Evolutionary conservation across 2,329 filamentous ascomycete genomes (phyloP).

Genomic region (Davidsoniella virescens): DNA sequence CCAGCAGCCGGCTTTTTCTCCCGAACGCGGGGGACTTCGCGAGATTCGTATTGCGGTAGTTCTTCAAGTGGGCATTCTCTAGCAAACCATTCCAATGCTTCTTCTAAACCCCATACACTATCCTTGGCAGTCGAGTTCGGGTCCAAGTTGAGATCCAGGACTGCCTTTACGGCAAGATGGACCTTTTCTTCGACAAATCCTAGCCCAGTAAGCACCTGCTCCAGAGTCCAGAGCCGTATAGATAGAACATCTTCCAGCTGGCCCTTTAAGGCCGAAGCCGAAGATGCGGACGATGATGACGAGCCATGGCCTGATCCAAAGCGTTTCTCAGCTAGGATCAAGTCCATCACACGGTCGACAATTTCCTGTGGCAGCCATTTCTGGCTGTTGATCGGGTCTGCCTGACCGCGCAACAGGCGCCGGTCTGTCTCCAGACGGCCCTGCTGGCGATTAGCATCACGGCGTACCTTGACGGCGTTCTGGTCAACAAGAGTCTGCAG

Average conservation of each 20-base stretch:
- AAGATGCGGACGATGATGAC: constrained; percentile 25
- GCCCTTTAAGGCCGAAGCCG: constrained; percentile 33
- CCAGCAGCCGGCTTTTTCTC: constrained; percentile 23
- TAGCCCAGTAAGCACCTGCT: constrained; percentile 51
- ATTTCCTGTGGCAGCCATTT: constrained; percentile 72
- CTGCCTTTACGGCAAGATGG: constrained; percentile 45
- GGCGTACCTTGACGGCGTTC: constrained; percentile 58
- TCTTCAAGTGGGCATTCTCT: constrained; percentile 53
- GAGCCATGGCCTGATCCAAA: constrained; percentile 24
- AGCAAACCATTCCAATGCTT: constrained; percentile 82
- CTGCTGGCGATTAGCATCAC: constrained; percentile 63
- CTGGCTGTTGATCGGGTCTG: constrained; percentile 52
- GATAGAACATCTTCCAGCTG: constrained; percentile 56
- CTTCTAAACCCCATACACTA: constrained; percentile 69
- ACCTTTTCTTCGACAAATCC: constrained; percentile 52
- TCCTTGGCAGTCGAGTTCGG: constrained; percentile 42
- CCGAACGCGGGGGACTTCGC: constrained; percentile 17
- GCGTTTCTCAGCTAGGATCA: constrained; percentile 50
- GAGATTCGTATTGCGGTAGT: constrained; percentile 53
- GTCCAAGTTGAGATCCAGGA: constrained; percentile 51
- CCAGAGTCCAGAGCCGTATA: constrained; percentile 69
- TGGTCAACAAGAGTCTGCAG: constrained; percentile 79
- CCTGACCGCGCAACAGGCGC: constrained; percentile 63
- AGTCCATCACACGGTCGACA: constrained; percentile 57
- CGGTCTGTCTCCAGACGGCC: constrained; percentile 70